Conservation (phyloP, 495 filamentous ascomycete genomes). For the Zalerion maritima region DNA sequence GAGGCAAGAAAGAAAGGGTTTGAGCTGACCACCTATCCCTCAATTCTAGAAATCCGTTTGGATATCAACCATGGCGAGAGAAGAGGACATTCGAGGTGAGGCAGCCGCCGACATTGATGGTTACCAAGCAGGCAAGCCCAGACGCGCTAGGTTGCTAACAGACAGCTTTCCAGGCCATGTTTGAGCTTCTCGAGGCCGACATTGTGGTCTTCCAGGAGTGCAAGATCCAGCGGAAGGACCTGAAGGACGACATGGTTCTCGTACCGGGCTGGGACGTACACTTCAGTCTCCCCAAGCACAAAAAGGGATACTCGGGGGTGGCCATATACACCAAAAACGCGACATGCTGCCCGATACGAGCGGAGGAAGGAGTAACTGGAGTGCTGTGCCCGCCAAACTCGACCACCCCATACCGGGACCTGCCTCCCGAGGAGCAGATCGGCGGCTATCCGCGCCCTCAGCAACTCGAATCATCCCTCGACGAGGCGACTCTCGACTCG, state of each 20-base stretch:
- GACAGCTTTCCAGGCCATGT: slow-evolving; percentile 52
- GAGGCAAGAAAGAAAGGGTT: neutral
- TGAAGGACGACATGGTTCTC: slow-evolving; percentile 90
- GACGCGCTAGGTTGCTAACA: neutral
- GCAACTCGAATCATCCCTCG: slow-evolving; percentile 49
- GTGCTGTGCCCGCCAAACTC: slow-evolving; percentile 65
- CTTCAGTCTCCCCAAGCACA: slow-evolving; percentile 82
- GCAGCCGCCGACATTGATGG: neutral
- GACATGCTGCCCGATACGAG: slow-evolving; percentile 73
- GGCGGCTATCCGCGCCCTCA: slow-evolving; percentile 71
- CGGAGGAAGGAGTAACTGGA: slow-evolving; percentile 87
- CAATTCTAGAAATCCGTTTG: slow-evolving; percentile 67
- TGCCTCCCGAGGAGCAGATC: slow-evolving; percentile 66
- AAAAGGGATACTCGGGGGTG: slow-evolving; percentile 97
- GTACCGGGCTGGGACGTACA: slow-evolving; percentile 94
- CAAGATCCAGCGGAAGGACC: slow-evolving; percentile 90
- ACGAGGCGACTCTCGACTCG: slow-evolving; percentile 63
- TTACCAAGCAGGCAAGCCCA: neutral
- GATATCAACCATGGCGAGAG: slow-evolving; percentile 87
- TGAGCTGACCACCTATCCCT: slow-evolving; percentile 5
- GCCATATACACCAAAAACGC: slow-evolving; percentile 90
- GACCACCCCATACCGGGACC: slow-evolving; percentile 55
- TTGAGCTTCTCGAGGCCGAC: slow-evolving; percentile 84
- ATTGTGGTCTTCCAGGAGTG: slow-evolving; percentile 92
- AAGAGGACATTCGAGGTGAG: slow-evolving; percentile 67